Evolutionary conservation across 2,329 filamentous ascomycete genomes (phyloP).

Genomic region (Ophiostoma sp.): DNA sequence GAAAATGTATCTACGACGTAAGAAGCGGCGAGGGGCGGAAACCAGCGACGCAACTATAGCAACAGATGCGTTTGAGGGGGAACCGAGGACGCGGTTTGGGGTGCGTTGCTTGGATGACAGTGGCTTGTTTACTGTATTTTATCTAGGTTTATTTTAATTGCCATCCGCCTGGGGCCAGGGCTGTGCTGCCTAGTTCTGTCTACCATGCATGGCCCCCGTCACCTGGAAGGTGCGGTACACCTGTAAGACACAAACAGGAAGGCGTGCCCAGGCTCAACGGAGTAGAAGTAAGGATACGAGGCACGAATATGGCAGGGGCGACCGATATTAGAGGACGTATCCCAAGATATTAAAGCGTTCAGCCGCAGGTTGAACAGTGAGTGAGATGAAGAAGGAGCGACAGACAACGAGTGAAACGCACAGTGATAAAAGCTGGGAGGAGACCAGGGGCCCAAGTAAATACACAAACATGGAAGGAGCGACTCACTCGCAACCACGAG

Average conservation of each 20-base stretch:
- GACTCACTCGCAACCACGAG: background rate
- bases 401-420: conserved; percentile 1
- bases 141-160: background rate
- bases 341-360: background rate
- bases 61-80: background rate
- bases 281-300: conserved; percentile 1
- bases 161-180: background rate
- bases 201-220: background rate
- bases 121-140: background rate
- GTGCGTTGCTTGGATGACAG: conserved; percentile 9
- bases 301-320: background rate
- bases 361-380: background rate
- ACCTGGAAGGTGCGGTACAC: background rate
- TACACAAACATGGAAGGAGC: background rate
- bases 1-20: background rate
- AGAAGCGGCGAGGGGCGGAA: background rate
- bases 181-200: conserved; percentile 6
- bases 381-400: conserved; percentile 2
- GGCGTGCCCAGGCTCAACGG: background rate
- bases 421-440: background rate
- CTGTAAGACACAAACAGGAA: background rate
- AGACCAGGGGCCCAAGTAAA: background rate
- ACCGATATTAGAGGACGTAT: background rate
- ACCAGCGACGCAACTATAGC: background rate
- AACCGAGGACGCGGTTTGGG: background rate